Conservation (phyloP, 371 early-diverging fungal species). For the Mucor circinelloides region DNA sequence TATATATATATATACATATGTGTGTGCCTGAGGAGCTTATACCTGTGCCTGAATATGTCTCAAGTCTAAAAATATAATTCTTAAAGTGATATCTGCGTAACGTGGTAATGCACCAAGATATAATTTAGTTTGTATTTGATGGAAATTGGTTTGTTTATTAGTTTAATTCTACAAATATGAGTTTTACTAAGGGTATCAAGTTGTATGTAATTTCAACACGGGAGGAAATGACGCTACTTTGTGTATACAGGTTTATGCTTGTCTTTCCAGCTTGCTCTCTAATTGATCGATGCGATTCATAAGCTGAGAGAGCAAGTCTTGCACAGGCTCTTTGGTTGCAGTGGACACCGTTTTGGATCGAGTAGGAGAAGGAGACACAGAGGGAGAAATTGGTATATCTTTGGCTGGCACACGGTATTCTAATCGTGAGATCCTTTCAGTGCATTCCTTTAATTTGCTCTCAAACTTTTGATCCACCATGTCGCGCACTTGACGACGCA, state of each 20-base stretch:
- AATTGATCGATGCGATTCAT: constrained; percentile 40
- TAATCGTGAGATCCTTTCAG: constrained; percentile 24
- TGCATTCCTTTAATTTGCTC: constrained; percentile 21
- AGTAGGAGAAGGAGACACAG: constrained; percentile 9
- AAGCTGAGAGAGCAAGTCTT: constrained; percentile 26
- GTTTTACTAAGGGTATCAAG: background rate
- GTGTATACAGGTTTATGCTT: background rate
- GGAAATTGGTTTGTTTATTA: background rate
- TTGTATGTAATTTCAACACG: too few species aligned
- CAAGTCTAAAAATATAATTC: background rate
- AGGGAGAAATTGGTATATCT: constrained; percentile 19
- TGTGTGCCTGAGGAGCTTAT: background rate
- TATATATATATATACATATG: too few species aligned
- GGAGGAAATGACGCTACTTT: too few species aligned
- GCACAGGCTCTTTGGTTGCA: background rate
- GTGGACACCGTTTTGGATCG: background rate
- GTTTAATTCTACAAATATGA: background rate
- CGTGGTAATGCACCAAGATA: constrained; percentile 3
- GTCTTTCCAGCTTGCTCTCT: constrained; percentile 32
- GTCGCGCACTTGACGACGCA: constrained; percentile 61
- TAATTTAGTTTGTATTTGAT: constrained; percentile 11
- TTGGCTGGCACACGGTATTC: constrained; percentile 22
- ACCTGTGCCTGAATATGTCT: background rate
- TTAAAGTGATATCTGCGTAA: constrained; percentile 4
- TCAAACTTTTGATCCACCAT: constrained; percentile 29